Conservation (phyloP, 352 stramenopile genomes). For the Phytophthora agathidicida region DNA sequence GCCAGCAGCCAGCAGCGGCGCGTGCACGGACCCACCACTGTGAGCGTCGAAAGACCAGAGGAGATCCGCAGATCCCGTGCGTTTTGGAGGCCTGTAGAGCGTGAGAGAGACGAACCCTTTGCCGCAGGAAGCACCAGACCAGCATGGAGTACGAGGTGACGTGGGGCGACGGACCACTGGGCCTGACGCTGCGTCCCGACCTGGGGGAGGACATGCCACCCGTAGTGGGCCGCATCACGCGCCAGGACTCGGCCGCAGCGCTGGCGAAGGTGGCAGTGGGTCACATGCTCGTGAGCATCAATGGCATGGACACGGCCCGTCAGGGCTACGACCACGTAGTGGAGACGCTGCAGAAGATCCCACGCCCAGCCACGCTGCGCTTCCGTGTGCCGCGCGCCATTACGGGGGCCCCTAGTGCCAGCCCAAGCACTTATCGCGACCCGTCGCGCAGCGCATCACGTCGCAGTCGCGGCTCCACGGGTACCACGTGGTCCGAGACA, state of each 20-base stretch:
- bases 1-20: slow-evolving; percentile 10
- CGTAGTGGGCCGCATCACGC: slow-evolving; percentile 87
- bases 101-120: neutral
- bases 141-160: slow-evolving; percentile 89
- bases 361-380: slow-evolving; percentile 77
- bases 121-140: neutral
- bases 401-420: no score
- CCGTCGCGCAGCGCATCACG: slow-evolving; percentile 36
- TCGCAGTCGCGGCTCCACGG: slow-evolving; percentile 45
- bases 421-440: slow-evolving; percentile 30
- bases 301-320: slow-evolving; percentile 85
- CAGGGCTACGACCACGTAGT: slow-evolving; percentile 88
- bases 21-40: slow-evolving; percentile 8
- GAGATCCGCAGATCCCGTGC: slow-evolving; percentile 7
- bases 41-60: no score
- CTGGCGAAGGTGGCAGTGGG: slow-evolving; percentile 81
- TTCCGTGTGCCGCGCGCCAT: slow-evolving; percentile 80
- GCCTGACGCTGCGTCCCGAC: slow-evolving; percentile 83
- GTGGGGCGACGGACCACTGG: slow-evolving; percentile 83
- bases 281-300: slow-evolving; percentile 91
- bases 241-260: slow-evolving; percentile 81
- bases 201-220: slow-evolving; percentile 89
- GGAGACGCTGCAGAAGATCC: slow-evolving; percentile 83
- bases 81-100: slow-evolving; percentile 13
- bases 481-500: slow-evolving; percentile 51